Base-by-base conservation (phyloP, 2,329 filamentous ascomycete species). In the Monosporascus sp. region DNA sequence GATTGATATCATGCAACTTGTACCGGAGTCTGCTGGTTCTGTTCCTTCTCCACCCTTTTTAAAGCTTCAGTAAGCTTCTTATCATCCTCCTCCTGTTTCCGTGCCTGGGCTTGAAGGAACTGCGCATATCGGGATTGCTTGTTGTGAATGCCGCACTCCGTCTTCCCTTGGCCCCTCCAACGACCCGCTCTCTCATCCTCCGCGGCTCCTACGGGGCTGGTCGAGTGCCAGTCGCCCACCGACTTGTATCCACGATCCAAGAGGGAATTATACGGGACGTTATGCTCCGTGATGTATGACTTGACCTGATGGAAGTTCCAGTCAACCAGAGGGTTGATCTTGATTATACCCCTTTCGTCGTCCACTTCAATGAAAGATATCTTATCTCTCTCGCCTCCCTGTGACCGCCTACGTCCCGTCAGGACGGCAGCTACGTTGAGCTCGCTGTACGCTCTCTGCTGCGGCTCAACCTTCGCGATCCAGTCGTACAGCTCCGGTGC, bases 71-170 rank as follows among this genome's bases (percentile, higher is more conserved):
- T 52, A 19, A 63, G 58, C 51, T 59, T 24, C 31, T 48, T 41
- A 51, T 68, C 63, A 50, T 68, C 63, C 59, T 84, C 81, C 61
- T 85, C 78, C 59, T 79, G 76, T 77, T 90, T 86, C 66, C 80
- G 75, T 69, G 91, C 86, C 72, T 88, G 83, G 56, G 91, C 85
- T 64, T 81, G 79, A 52, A 96, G 75, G 73, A 88, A 97, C 73
- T 92, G 85, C 11, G 91, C 89, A 67, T 97, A 99, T 63, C 91
- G 87, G 54, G 90, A 96, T 72, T 92, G 87, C 74, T 94, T 95
- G 80, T 97, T 97, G 83, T 99, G 94, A 68, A 99, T 97, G 48
- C 94, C 94, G 72, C 94, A 99, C 78, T 99, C 94, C 17, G 91
- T 95, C 86, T 99, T 99, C 66, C 81, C 77, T 72, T 91, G 88